Evolutionary conservation across 495 filamentous ascomycete species (phyloP).

Genomic region (Cryomyces minteri): DNA sequence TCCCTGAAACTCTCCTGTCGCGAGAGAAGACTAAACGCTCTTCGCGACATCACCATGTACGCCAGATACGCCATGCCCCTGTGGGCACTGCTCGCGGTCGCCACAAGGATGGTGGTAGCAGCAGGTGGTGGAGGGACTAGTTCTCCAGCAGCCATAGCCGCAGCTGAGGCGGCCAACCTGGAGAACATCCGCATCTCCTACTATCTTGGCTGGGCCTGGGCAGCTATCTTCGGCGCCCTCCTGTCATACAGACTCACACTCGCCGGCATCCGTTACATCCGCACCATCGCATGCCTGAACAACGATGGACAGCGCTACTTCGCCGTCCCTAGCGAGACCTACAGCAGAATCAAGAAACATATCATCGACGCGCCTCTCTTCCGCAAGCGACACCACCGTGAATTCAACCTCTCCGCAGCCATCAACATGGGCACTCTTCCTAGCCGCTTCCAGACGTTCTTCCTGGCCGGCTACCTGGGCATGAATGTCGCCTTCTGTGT

Average conservation of each 20-base stretch:
- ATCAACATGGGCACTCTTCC: conserved; percentile 76
- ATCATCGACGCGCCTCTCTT: conserved; percentile 73
- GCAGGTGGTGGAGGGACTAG: too few species aligned
- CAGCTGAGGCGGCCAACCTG: conserved; percentile 1
- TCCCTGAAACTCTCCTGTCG: too few species aligned
- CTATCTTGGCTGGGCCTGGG: conserved; percentile 7
- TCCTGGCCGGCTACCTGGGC: conserved; percentile 43
- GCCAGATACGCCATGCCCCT: too few species aligned
- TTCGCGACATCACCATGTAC: too few species aligned
- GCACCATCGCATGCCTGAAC: conserved; percentile 15
- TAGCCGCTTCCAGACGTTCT: conserved; percentile 58
- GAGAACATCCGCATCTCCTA: conserved; percentile 7
- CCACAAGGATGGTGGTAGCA: too few species aligned
- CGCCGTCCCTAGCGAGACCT: conserved; percentile 21
- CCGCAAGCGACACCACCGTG: conserved; percentile 67
- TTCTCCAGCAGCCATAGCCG: too few species aligned
- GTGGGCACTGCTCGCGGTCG: too few species aligned
- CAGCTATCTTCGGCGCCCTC: conserved; percentile 3
- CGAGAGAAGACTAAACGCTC: too few species aligned
- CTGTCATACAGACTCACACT: conserved; percentile 6
- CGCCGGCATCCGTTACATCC: conserved; percentile 11
- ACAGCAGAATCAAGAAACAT: conserved; percentile 44
- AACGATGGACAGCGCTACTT: conserved; percentile 22
- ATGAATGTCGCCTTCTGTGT: conserved; percentile 50
- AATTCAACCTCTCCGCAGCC: conserved; percentile 58